Evolutionary conservation across 768 basidiomycete genomes (phyloP), one percentile per base, ranked within the genome.

Genomic region (Lanmaoa pseudosensibilis): DNA sequence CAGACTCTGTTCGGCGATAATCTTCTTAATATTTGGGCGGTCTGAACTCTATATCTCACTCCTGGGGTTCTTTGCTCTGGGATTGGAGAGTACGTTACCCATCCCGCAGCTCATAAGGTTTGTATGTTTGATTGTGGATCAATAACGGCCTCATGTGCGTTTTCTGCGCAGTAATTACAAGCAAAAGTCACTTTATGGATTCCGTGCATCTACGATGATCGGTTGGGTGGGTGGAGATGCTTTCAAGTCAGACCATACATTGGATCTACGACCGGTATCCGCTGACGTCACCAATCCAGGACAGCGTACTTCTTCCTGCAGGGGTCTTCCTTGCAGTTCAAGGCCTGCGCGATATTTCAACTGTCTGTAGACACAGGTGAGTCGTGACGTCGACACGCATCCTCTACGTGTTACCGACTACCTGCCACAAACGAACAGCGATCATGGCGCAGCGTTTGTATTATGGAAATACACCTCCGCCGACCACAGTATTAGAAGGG

Each of bases 221-320:
- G 92, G 92, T 32, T 93, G 92, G 92, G 74, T 83, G 45, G 90
- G 87, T 56, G 92, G 92, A 60, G 92, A 94, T 72, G 71, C 83
- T 18, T 93, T 90, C 82, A 94, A 94, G 92, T 91, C 64, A 59
- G 79, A 58, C 55, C 32, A 48, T 45, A 39, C 63, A 40, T 53
- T 46, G 51, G 25, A 56, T 55, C 33, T 55, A 27, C 44, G 38
- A 46, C 36, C 18, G 19, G 46, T 21, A 48, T 49, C 30, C 39
- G 21, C 56, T 74, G 55, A 73, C 55, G 44, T 61, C 41, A 46
- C 52, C 41, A 19, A 57, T 32, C 5, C 63, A 94, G 91, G 69
- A 84, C 87, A 12, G 78, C 80, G 4, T 94, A 94, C 67, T 94
- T 93, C 72, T 92, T 94, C 73, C 59, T 85, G 47, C 81, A 88